A percentile compares a stretch with the other conserved stretches of the same genome.
These are phyloP conservation scores for Eurotiales sp. DNA, from an alignment of 2,329 filamentous ascomycete species.

Conservation along the genomic window DNA sequence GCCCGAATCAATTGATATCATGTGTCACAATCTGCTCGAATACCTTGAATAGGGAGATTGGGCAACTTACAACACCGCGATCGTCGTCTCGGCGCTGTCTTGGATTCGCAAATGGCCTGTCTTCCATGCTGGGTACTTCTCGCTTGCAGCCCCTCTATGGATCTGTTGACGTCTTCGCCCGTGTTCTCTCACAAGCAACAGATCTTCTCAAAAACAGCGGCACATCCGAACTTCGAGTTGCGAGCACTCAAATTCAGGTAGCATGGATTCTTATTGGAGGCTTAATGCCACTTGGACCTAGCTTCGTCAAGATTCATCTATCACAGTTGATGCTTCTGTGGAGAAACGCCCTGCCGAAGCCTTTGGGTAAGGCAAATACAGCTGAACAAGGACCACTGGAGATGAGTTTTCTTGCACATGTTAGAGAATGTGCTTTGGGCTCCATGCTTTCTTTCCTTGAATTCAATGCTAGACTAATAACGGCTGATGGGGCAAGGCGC, in stretches of 20 bases:
- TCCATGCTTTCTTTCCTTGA: conserved; percentile 89
- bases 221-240: conserved; percentile 83
- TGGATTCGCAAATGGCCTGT: conserved; percentile 86
- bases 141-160: conserved; percentile 85
- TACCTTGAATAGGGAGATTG: conserved; percentile 81
- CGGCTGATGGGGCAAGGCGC: conserved; percentile 87
- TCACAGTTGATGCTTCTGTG: conserved; percentile 89
- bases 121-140: conserved; percentile 85
- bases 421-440: conserved; percentile 88
- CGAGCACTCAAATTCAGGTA: conserved; percentile 92
- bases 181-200: conserved; percentile 86
- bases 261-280: conserved; percentile 97
- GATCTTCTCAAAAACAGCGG: conserved; percentile 88
- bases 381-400: conserved; percentile 79
- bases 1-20: conserved; percentile 84
- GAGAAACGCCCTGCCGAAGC: conserved; percentile 96
- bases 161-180: conserved; percentile 90
- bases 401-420: conserved; percentile 87
- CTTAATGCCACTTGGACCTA: conserved; percentile 91
- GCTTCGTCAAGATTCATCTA: conserved; percentile 97
- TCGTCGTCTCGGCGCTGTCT: conserved; percentile 80
- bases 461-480: conserved; percentile 87
- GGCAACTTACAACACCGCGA: conserved; percentile 67
- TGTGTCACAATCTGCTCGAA: conserved; percentile 97
- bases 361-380: conserved; percentile 87